A percentile compares a stretch with the other conserved stretches of the same genome.
Evolutionary conservation across 352 stramenopile genomes (phyloP).

Genomic region (Globisporangium recalcitrans): DNA sequence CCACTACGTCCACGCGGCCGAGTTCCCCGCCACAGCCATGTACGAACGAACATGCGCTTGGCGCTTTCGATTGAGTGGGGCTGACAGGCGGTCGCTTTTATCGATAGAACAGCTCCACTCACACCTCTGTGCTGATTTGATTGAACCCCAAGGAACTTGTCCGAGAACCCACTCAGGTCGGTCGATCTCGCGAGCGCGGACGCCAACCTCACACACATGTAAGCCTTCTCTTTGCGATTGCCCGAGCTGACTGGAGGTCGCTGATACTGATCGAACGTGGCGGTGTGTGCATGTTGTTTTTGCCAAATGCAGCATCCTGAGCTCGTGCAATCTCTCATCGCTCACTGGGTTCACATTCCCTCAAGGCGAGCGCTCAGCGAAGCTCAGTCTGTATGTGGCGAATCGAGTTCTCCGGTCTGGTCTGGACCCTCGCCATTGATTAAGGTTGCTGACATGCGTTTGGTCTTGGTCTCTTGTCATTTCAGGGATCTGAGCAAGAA

Average conservation of each 20-base stretch:
- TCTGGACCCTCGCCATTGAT: no score
- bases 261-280: no score
- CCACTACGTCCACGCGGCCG: slow-evolving; percentile 5
- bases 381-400: slow-evolving; percentile 7
- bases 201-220: slow-evolving; percentile 5
- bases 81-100: no score
- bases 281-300: no score
- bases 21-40: background rate
- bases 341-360: slow-evolving; percentile 4
- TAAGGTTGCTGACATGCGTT: background rate
- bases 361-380: background rate
- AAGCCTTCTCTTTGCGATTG: background rate
- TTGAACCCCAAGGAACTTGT: slow-evolving; percentile 10
- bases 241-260: background rate
- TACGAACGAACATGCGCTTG: background rate
- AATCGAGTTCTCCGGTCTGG: background rate
- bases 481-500: slow-evolving; percentile 5
- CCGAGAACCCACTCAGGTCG: slow-evolving; percentile 11
- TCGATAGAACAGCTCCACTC: background rate
- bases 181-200: slow-evolving; percentile 3
- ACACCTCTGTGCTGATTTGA: background rate
- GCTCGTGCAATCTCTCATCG: slow-evolving; percentile 7
- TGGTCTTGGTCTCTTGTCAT: background rate
- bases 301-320: slow-evolving; percentile 1
- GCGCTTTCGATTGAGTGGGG: background rate